A percentile compares a stretch with the other conserved stretches of the same genome.
Evolutionary conservation across 2,329 filamentous ascomycete species (phyloP).

Genomic region (Penicillium concentricum): DNA sequence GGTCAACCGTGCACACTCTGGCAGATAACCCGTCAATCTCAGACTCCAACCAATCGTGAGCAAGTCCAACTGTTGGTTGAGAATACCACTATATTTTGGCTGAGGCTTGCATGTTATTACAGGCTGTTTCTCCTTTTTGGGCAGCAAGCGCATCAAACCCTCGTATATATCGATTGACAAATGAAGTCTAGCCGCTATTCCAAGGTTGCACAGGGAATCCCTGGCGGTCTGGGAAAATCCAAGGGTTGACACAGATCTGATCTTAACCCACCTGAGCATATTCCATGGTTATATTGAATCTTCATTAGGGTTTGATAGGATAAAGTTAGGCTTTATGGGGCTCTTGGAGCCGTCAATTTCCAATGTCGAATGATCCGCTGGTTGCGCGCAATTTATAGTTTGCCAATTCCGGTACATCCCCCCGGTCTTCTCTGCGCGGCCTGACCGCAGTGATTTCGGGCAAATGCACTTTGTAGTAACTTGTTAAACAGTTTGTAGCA

Average conservation of each 20-base stretch:
- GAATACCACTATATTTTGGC: neutral
- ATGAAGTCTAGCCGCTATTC: neutral
- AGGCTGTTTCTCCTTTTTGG: neutral
- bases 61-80: neutral
- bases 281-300: neutral
- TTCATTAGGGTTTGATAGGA: neutral
- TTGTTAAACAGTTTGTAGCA: neutral
- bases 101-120: neutral
- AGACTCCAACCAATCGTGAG: neutral
- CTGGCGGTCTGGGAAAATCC: conserved; percentile 3
- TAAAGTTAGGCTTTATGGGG: neutral
- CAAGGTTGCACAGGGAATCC: neutral
- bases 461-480: neutral
- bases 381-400: neutral
- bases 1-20: neutral
- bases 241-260: neutral
- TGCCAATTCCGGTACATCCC: neutral
- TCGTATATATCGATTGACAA: neutral
- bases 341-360: neutral
- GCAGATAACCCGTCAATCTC: neutral
- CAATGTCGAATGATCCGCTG: neutral
- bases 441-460: neutral
- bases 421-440: neutral
- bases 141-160: neutral
- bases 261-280: neutral